A percentile compares a stretch with the other conserved stretches of the same genome.
These are phyloP conservation scores for Gossypium australe DNA, from an alignment of 345 rosid genomes.

Conservation along the genomic window DNA sequence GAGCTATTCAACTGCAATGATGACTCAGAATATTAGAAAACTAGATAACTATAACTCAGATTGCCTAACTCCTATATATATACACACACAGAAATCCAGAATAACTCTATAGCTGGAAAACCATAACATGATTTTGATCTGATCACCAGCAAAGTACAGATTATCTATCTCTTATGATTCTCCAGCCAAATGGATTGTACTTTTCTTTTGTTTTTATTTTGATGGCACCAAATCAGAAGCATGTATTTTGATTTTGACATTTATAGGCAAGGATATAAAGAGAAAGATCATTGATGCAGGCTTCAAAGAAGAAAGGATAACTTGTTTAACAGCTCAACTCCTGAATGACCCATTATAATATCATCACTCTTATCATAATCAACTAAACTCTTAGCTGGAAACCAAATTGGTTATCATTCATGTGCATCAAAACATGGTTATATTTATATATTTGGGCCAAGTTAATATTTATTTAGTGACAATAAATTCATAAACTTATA, in stretches of 20 bases:
- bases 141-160: background rate
- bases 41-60: background rate
- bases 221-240: too few species aligned
- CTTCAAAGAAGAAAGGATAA: background rate
- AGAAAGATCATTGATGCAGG: background rate
- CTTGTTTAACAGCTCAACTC: background rate
- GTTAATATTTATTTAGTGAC: background rate
- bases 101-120: background rate
- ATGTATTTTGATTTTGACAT: background rate
- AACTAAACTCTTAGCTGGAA: background rate
- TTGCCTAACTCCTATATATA: background rate
- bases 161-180: background rate
- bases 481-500: background rate
- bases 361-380: background rate
- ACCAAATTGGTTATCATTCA: background rate
- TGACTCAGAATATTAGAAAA: slow-evolving; percentile 1
- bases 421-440: background rate
- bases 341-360: background rate
- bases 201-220: background rate
- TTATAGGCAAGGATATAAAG: background rate
- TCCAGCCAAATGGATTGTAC: background rate
- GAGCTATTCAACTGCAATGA: slow-evolving; percentile 42
- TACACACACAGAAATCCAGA: background rate
- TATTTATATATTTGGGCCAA: background rate
- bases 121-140: background rate